Conservation (phyloP, 2,329 filamentous ascomycete genomes). For the Stagonosporopsis vannaccii region DNA sequence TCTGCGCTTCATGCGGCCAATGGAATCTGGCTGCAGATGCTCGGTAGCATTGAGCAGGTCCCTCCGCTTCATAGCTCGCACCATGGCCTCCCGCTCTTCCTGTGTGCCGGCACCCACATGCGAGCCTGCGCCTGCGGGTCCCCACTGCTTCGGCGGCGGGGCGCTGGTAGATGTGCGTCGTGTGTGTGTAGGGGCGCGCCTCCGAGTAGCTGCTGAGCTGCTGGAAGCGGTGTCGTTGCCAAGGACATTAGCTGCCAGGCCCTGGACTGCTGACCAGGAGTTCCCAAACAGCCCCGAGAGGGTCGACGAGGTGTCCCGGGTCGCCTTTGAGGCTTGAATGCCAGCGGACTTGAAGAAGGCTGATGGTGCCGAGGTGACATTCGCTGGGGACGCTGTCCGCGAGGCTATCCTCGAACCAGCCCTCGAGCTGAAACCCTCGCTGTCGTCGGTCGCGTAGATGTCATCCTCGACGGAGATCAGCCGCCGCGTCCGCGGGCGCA, state of each 20-base stretch:
- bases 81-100: constrained; percentile 55
- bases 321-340: constrained; percentile 32
- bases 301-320: constrained; percentile 33
- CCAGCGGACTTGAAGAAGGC: constrained; percentile 34
- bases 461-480: constrained; percentile 59
- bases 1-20: constrained; percentile 66
- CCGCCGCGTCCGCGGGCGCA: constrained; percentile 56
- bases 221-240: constrained; percentile 47
- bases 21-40: constrained; percentile 51
- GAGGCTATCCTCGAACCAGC: constrained; percentile 50
- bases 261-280: constrained; percentile 59
- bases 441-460: constrained; percentile 45
- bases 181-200: constrained; percentile 43
- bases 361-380: constrained; percentile 39
- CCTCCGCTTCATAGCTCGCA: constrained; percentile 59
- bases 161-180: constrained; percentile 47
- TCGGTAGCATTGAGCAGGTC: constrained; percentile 56
- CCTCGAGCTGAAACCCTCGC: constrained; percentile 49
- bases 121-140: constrained; percentile 49
- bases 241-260: constrained; percentile 58
- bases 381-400: constrained; percentile 43
- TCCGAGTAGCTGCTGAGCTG: constrained; percentile 27
- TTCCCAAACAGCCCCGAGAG: constrained; percentile 57
- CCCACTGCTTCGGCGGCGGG: constrained; percentile 56
- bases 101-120: constrained; percentile 55